Evolutionary conservation across 805 yeast species (phyloP).

Genomic region (Nakazawaea siamensis): DNA sequence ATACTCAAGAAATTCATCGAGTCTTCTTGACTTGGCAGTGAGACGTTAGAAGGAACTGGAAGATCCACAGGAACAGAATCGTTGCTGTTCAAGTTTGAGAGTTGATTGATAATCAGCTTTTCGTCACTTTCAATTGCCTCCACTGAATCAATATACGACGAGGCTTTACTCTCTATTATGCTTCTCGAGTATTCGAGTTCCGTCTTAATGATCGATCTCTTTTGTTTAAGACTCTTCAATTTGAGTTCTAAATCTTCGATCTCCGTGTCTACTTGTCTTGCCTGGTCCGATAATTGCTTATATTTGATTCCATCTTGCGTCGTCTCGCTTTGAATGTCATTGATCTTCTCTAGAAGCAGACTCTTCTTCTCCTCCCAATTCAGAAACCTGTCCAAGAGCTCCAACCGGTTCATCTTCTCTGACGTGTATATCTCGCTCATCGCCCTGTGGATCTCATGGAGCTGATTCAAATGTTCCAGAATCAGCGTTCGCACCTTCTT

Average conservation of each 20-base stretch:
- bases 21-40: neutral
- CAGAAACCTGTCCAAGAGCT: constrained; percentile 22
- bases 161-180: constrained; percentile 38
- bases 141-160: constrained; percentile 31
- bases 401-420: constrained; percentile 24
- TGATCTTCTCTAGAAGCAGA: constrained; percentile 26
- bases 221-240: constrained; percentile 24
- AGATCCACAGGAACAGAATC: no score
- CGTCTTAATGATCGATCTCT: constrained; percentile 23
- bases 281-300: constrained; percentile 24
- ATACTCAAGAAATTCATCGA: neutral
- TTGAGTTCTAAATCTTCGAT: constrained; percentile 29
- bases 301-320: constrained; percentile 36
- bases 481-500: constrained; percentile 22
- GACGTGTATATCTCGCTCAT: constrained; percentile 36
- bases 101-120: constrained; percentile 4
- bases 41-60: neutral
- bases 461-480: constrained; percentile 18
- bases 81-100: no score
- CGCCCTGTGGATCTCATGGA: constrained; percentile 35
- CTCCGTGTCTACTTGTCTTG: constrained; percentile 26
- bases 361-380: constrained; percentile 32
- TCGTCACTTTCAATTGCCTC: constrained; percentile 16
- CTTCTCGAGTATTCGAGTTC: constrained; percentile 41
- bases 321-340: constrained; percentile 28